phyloP scores from a whole-genome alignment of 2,329 filamentous ascomycete species.

The Moelleriella libera region DNA sequence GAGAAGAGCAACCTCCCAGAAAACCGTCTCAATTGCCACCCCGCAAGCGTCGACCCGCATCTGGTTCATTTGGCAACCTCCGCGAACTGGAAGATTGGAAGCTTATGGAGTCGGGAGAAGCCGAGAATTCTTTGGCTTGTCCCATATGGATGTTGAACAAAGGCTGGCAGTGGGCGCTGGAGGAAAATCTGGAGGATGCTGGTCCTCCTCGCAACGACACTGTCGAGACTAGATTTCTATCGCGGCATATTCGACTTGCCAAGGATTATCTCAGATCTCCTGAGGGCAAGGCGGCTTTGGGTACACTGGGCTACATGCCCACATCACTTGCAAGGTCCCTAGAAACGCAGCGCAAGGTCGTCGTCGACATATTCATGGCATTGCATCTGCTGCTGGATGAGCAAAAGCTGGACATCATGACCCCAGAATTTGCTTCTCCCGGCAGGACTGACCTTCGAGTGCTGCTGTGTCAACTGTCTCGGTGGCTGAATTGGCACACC shows the following conservation, averaged over 20 bases:
- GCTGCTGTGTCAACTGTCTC: slow-evolving; percentile 64
- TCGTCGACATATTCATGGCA: slow-evolving; percentile 56
- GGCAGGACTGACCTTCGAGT: slow-evolving; percentile 46
- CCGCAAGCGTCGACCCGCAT: slow-evolving; percentile 17
- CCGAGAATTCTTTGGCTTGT: slow-evolving; percentile 31
- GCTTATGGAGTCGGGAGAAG: slow-evolving; percentile 29
- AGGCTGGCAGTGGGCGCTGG: slow-evolving; percentile 60
- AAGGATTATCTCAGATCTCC: slow-evolving; percentile 50
- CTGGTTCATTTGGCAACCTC: slow-evolving; percentile 21
- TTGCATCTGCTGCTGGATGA: slow-evolving; percentile 86
- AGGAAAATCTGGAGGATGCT: slow-evolving; percentile 29
- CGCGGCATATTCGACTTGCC: slow-evolving; percentile 41
- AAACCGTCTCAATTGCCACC: slow-evolving; percentile 13
- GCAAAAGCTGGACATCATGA: slow-evolving; percentile 59
- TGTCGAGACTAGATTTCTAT: slow-evolving; percentile 25
- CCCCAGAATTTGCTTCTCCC: slow-evolving; percentile 27
- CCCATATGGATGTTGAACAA: slow-evolving; percentile 45
- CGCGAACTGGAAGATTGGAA: slow-evolving; percentile 30
- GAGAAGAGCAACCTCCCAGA: slow-evolving; percentile 12
- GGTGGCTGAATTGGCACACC: slow-evolving; percentile 62
- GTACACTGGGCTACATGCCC: slow-evolving; percentile 47
- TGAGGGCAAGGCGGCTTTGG: slow-evolving; percentile 40
- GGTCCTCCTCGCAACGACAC: slow-evolving; percentile 12
- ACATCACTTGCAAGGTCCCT: slow-evolving; percentile 38
- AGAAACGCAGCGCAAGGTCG: slow-evolving; percentile 43